Evolutionary conservation across 2,329 filamentous ascomycete species (phyloP).

Genomic region (Tolypocladium tropicale): DNA sequence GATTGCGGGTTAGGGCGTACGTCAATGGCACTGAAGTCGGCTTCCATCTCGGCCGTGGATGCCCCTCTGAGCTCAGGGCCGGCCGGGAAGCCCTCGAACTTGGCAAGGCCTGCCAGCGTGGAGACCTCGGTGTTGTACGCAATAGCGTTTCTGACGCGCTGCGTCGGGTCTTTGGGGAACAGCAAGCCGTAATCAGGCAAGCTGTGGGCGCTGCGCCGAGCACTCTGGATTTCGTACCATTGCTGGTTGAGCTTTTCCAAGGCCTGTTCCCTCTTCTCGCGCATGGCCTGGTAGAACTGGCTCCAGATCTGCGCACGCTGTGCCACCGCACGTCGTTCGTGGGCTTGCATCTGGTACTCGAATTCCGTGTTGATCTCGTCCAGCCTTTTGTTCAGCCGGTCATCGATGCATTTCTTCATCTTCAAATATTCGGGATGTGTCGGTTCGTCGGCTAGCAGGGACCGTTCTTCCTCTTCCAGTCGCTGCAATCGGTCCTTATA

Average conservation of each 20-base stretch:
- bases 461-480: conserved; percentile 60
- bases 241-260: conserved; percentile 76
- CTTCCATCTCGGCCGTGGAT: conserved; percentile 63
- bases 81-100: conserved; percentile 92
- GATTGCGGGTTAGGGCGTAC: conserved; percentile 32
- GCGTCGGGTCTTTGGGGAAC: conserved; percentile 65
- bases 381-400: conserved; percentile 70
- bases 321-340: conserved; percentile 66
- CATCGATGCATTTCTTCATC: conserved; percentile 80
- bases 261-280: conserved; percentile 71
- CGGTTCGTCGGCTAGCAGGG: conserved; percentile 47
- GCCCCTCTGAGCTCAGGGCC: conserved; percentile 76
- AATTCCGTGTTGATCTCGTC: conserved; percentile 65
- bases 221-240: conserved; percentile 87
- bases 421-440: conserved; percentile 87
- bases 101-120: conserved; percentile 79
- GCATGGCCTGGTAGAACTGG: conserved; percentile 80
- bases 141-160: conserved; percentile 74
- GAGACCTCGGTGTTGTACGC: conserved; percentile 95
- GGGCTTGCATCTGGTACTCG: conserved; percentile 61
- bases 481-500: conserved; percentile 82
- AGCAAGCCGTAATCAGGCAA: conserved; percentile 73
- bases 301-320: conserved; percentile 78
- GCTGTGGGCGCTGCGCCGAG: conserved; percentile 71
- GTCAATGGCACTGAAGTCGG: conserved; percentile 82